phyloP scores from a whole-genome alignment of 106 monocot species.

The Dendrobium nobile region DNA sequence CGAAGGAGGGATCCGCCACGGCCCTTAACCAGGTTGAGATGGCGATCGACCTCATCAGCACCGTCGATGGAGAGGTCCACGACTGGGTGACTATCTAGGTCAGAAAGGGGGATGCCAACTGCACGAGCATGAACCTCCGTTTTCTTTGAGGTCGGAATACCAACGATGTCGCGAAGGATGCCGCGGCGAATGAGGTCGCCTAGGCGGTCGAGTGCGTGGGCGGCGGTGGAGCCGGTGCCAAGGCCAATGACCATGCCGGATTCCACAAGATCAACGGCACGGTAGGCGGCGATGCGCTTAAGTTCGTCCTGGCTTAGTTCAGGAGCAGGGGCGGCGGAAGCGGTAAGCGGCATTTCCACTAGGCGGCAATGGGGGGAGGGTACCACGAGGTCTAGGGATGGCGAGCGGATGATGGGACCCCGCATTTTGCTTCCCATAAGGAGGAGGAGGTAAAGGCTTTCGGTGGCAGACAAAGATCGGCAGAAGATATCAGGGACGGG shows the following conservation, averaged over 20 bases:
- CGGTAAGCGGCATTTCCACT: background rate
- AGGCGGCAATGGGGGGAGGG: background rate
- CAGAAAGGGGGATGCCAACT: slow-evolving; percentile 55
- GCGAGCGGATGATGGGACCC: background rate
- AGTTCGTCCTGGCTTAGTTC: slow-evolving; percentile 52
- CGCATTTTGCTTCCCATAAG: background rate
- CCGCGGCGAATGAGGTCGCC: slow-evolving; percentile 65
- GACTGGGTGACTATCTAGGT: slow-evolving; percentile 39
- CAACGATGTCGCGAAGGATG: slow-evolving; percentile 41
- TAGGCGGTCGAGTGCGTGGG: slow-evolving; percentile 64
- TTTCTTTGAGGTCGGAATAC: slow-evolving; percentile 74
- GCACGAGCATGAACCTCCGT: slow-evolving; percentile 54
- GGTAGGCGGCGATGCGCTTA: slow-evolving; percentile 72
- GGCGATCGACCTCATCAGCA: slow-evolving; percentile 82
- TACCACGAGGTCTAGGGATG: background rate
- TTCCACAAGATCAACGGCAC: slow-evolving; percentile 54
- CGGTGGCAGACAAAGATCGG: background rate
- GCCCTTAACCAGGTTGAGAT: slow-evolving; percentile 80
- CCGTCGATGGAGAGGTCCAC: slow-evolving; percentile 89
- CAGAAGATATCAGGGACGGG: background rate
- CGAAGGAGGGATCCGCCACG: slow-evolving; percentile 79
- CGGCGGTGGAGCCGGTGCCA: slow-evolving; percentile 88
- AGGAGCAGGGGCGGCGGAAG: background rate
- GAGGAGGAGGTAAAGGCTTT: background rate
- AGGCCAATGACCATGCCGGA: slow-evolving; percentile 83